Base-by-base conservation (phyloP, 2,329 filamentous ascomycete genomes). In the Colletotrichum spinosum region DNA sequence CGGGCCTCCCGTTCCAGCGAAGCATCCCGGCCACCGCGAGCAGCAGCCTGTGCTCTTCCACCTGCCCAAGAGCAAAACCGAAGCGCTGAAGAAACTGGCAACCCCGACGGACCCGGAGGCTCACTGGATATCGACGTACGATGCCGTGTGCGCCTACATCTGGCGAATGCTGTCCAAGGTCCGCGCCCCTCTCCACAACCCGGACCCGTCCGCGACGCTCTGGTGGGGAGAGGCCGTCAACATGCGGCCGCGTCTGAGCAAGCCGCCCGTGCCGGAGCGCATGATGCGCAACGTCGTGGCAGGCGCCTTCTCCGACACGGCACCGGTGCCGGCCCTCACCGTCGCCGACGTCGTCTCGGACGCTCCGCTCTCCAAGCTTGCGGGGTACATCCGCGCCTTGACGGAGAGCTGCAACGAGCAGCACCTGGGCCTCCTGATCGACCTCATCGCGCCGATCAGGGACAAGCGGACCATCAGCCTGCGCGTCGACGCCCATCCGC, bases 71-170 rank as follows among this genome's bases (percentile, higher is more conserved):
- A 81, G 78, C 71, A 82, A 81, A 62, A 76, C 77, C 1, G 76
- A 74, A 0, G 69, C 75, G 55, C 69, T 83, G 9, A 83, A 83
- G 65, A 69, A 66, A 7, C 70, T 75, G 1, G 79, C 78, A 0
- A 69, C 54, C 2, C 76, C 78, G 0, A 55, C 69, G 0, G 76
- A 77, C 17, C 25, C 25, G 4, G 25, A 25, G 25, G 76, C 73
- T 9, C 69, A 71, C 38, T 81, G 80, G 79, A 76, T 83, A 41
- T 83, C 80, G 5, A 82, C 78, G 4, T 82, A 81, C 65, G 81
- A 83, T 55, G 79, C 80, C 34, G 74, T 78, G 61, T 72, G 72
- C 5, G 79, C 80, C 11, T 76, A 78, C 38, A 72, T 82, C 10
- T 81, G 80, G 78, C 78, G 80, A 2, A 71, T 70, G 1, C 65